phyloP scores from a whole-genome alignment of 495 filamentous ascomycete genomes.

The Lindgomyces ingoldianus region DNA sequence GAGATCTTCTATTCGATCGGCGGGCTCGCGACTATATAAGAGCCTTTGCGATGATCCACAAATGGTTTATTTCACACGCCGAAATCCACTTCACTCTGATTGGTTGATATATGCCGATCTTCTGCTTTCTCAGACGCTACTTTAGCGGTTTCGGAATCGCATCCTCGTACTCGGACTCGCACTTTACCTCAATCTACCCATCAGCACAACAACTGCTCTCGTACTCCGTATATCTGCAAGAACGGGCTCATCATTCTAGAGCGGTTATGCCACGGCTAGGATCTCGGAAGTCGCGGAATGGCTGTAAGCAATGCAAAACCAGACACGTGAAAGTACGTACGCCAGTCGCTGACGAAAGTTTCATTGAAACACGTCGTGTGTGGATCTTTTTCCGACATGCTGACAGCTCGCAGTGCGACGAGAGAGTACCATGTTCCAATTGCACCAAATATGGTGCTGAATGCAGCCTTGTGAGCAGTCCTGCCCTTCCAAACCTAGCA shows the following conservation, averaged over 20 bases:
- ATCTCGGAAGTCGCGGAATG: slow-evolving; percentile 7
- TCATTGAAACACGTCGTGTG: no score
- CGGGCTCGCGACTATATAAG: no score
- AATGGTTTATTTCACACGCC: no score
- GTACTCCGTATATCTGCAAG: background rate
- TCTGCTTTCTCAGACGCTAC: no score
- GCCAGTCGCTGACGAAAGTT: no score
- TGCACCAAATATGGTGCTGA: slow-evolving; percentile 8
- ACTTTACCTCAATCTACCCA: slow-evolving; percentile 1
- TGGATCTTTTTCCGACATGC: no score
- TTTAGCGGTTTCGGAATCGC: no score
- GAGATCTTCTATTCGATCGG: no score
- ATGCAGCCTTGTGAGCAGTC: slow-evolving; percentile 1
- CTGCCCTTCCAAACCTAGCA: background rate
- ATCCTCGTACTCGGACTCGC: slow-evolving; percentile 3
- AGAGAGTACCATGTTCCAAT: slow-evolving; percentile 3
- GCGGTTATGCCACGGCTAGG: slow-evolving; percentile 9
- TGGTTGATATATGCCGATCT: no score
- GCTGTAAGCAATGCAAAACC: slow-evolving; percentile 8
- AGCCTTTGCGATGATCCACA: no score
- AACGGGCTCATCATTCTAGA: background rate
- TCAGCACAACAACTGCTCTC: background rate
- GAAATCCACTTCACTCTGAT: no score
- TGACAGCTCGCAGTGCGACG: no score
- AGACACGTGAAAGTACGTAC: slow-evolving; percentile 20